Base-by-base conservation (phyloP, 306 rosid genomes). In the Canavalia gladiata region DNA sequence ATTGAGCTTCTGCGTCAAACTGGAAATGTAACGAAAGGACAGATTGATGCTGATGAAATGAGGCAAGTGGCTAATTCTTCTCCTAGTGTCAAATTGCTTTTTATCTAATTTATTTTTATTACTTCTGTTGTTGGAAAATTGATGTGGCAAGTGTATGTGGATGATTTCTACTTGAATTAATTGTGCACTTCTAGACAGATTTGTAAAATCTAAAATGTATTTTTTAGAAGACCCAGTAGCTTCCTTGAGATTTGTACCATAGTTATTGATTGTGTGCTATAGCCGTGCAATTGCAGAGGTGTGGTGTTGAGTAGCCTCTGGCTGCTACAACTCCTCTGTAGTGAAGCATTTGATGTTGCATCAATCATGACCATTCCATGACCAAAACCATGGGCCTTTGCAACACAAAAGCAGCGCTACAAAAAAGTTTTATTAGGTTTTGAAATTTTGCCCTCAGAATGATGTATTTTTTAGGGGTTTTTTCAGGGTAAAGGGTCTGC, bases 1-100 rank as follows among this genome's bases (percentile, higher is more conserved):
- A 92, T 87, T 75, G 99, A 96, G 88, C 91, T 96, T 75, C 83
- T 96, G 89, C 98, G 95, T 83, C 99, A 96, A 87, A 96, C 99
- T 57, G 98, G 99, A 81, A 96, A 96, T 79, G 97, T 96, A 71
- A 89, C 99, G n/a, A 93, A 90, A 73, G 99, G 97, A 70, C 99
- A 92, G 84, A 79, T 77, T 75, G 99, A 96, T 83, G 81, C 85
- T 35, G 84, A 93, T 87, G 97, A 96, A 85, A 83, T 78, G 37
- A 96, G 99, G 99, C 88, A 86, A 90, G 93, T 81, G 65, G 72
- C 52, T 74, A 51, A 47, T 76, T 47, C 59, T 84, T 72, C 84
- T 85, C 68, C 31, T 41, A 57, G 62, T 68, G 18, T 60, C 39
- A 64, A 80, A 31, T 45, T 8, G 25, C 76, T 68, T 73, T 30